Evolutionary conservation across 2,329 filamentous ascomycete species (phyloP).

Genomic region (Fonsecaea erecta): DNA sequence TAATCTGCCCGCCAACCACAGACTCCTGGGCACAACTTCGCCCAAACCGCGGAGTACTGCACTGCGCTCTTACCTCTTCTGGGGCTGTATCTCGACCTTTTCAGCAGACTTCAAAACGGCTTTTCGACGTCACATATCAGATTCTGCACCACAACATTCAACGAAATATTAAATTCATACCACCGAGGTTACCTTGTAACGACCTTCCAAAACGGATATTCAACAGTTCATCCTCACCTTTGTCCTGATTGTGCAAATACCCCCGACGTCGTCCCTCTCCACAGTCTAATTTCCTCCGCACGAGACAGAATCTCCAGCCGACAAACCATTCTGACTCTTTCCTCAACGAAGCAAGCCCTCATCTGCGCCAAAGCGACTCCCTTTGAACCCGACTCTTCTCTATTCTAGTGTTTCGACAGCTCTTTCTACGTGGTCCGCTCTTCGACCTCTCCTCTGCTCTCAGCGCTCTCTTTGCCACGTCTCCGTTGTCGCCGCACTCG

Average conservation of each 20-base stretch:
- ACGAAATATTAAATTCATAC: background rate
- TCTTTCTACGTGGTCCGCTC: background rate
- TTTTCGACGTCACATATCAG: slow-evolving; percentile 4
- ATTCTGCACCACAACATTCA: background rate
- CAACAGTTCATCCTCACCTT: background rate
- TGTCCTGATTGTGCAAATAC: slow-evolving; percentile 1
- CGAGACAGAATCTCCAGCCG: slow-evolving; percentile 14
- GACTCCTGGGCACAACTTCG: background rate
- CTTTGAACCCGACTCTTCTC: background rate
- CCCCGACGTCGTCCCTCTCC: slow-evolving; percentile 5
- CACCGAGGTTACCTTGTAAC: background rate
- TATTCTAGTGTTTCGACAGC: background rate
- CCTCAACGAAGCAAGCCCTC: background rate
- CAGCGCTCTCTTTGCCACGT: background rate
- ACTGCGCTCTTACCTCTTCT: background rate
- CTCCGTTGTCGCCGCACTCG: slow-evolving; percentile 6
- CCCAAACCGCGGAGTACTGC: background rate
- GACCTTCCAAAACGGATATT: background rate
- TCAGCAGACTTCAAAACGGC: background rate
- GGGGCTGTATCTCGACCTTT: slow-evolving; percentile 1
- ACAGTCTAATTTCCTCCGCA: slow-evolving; percentile 13
- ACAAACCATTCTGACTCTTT: slow-evolving; percentile 9
- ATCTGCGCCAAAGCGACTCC: background rate
- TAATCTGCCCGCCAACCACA: background rate
- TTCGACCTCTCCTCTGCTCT: background rate